phyloP scores from a whole-genome alignment of 495 filamentous ascomycete genomes.

The Massariosphaeria phaeospora region DNA sequence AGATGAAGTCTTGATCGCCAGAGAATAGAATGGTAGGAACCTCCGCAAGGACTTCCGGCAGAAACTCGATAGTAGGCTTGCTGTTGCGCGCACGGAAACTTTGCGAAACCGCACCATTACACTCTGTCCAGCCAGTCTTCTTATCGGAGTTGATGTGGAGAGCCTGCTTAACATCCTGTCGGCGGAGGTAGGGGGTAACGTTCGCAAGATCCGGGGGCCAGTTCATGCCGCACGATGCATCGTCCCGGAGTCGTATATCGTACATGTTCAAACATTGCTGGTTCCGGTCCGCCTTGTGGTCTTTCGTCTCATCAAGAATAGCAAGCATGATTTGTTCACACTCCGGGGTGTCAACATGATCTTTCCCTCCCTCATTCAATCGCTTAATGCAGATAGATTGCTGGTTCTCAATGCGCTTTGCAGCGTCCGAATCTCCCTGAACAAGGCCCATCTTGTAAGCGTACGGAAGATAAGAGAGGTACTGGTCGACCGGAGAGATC shows the following conservation, averaged over 20 bases:
- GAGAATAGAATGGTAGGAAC: constrained; percentile 83
- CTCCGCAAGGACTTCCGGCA: constrained; percentile 71
- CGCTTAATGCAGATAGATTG: constrained; percentile 59
- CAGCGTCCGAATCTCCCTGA: constrained; percentile 56
- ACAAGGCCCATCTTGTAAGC: constrained; percentile 71
- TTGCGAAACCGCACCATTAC: constrained; percentile 66
- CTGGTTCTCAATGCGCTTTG: constrained; percentile 62
- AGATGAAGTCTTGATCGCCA: constrained; percentile 89
- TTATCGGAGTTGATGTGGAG: constrained; percentile 80
- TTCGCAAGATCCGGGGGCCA: constrained; percentile 82
- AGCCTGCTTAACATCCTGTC: constrained; percentile 70
- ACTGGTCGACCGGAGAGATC: constrained; percentile 87
- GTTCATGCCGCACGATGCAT: constrained; percentile 80
- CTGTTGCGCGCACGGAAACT: constrained; percentile 66
- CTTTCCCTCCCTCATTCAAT: constrained; percentile 51
- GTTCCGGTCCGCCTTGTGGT: constrained; percentile 49
- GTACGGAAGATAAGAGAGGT: constrained; percentile 77
- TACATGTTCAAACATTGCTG: constrained; percentile 85
- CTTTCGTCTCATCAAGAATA: constrained; percentile 52
- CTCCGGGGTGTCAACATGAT: constrained; percentile 57
- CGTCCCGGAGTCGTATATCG: constrained; percentile 76
- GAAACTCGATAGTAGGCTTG: constrained; percentile 62
- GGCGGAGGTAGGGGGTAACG: constrained; percentile 79
- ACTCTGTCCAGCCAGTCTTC: constrained; percentile 85
- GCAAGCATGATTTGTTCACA: constrained; percentile 73